Base-by-base conservation (phyloP, 1,284 basidiomycete genomes). In the Sphaerobolus stellatus region DNA sequence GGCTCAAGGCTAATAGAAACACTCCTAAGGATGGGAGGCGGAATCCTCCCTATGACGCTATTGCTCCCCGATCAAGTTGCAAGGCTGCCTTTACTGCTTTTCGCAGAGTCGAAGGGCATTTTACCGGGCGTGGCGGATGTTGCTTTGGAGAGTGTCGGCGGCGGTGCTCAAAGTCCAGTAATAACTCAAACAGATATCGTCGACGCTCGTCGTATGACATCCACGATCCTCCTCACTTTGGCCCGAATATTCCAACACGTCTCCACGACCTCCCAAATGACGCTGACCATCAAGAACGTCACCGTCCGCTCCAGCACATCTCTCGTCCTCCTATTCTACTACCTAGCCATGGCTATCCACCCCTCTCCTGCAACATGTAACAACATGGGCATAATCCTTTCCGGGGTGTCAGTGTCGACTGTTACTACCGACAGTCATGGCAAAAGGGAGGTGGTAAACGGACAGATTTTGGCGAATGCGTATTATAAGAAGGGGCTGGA, bases 321-420 rank as follows among this genome's bases (percentile, higher is more conserved):
- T 6, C 62, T 83, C 20, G 66, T 78, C 33, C 70, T 85, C 20
- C 63, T 83, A 34, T 69, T 84, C 40, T 83, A 84, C 62, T 85
- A 85, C 60, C 67, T 84, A 44, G 79, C 83, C 0, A 69, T 82
- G 4, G 73, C 80, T 3, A 68, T 84, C 45, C 71, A 73, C 58
- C 78, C 81, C 2, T 76, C 77, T 3, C 76, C 83, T 3, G 79
- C 79, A 46, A 80, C 78, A 4, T 78, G 76, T 68, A 85, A 86
- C 63, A 84, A 85, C 56, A 71, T 84, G 20, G 83, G 83, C 22
- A 83, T 85, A 56, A 66, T 84, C 25, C 66, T 85, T 4, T 80
- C 82, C 2, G 72, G 74, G 2, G 68, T 82, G 36, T 48, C 53
- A 11, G 67, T 54, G 28, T 58, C 67, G 18, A 49, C 70, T 2